Evolutionary conservation across 1,284 basidiomycete genomes (phyloP).

Genomic region (Ceratobasidium sp.): DNA sequence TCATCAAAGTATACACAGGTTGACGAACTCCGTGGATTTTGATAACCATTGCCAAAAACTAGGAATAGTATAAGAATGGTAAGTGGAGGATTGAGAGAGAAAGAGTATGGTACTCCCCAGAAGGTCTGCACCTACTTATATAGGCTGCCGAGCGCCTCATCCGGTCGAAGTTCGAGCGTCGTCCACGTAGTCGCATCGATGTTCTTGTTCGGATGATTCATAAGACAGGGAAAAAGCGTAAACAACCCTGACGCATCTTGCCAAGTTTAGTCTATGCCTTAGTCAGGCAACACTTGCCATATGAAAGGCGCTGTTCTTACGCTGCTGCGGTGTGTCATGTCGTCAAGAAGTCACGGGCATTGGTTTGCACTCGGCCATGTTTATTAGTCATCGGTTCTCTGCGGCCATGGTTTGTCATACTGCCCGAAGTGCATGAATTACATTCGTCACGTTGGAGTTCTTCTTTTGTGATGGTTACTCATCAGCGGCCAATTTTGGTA

Average conservation of each 20-base stretch:
- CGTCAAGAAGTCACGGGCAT: neutral
- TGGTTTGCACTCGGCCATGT: too few species aligned
- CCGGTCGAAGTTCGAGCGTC: neutral
- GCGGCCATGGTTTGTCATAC: neutral
- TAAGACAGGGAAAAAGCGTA: neutral
- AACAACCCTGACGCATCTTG: neutral
- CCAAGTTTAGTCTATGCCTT: neutral
- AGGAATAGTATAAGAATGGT: neutral
- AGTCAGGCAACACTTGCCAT: neutral
- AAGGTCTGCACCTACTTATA: neutral
- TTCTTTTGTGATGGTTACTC: too few species aligned
- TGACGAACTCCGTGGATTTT: constrained; percentile 23
- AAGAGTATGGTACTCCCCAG: neutral
- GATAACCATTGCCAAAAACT: neutral
- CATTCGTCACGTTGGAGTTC: too few species aligned
- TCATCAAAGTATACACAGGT: neutral
- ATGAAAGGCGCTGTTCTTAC: neutral
- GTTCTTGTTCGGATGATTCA: neutral
- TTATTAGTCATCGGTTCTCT: too few species aligned
- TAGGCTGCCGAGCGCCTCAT: neutral
- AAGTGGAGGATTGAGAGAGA: neutral
- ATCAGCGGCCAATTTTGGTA: too few species aligned
- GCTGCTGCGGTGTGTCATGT: neutral
- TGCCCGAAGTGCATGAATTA: too few species aligned
- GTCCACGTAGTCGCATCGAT: neutral